Base-by-base conservation (phyloP, 306 rosid genomes). In the Nissolia schottii region DNA sequence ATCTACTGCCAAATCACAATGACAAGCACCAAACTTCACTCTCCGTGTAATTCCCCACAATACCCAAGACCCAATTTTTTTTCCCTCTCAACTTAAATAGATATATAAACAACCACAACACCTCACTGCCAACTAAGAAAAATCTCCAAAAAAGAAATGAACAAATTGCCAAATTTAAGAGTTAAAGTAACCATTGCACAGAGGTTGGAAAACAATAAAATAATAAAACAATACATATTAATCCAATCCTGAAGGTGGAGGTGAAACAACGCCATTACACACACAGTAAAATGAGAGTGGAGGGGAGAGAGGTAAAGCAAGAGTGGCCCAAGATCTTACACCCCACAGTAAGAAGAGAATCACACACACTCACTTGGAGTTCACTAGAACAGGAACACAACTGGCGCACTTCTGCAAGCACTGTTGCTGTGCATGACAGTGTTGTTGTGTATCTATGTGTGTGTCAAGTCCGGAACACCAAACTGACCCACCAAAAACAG, bases 11-110 rank as follows among this genome's bases (percentile, higher is more conserved):
- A 82, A 76, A 76, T 80, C 79, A 49, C 64, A 81, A 60, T 70
- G 80, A 83, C 89, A 84, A 79, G 20, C 74, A 86, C 89, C 95
- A 79, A 80, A 82, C 72, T 77, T 85, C 89, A 90, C 98, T 90
- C 95, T 80, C 91, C 95, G 85, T 81, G 96, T 88, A 80, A 71
- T 82, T 61, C 79, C 86, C 86, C 75, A 74, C 91, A 85, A 66
- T 77, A 89, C 85, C 96, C 92, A 86, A 86, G 81, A 82, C 83
- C 76, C 71, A 37, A 40, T 82, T 85, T 72, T 35, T 74, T 11
- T 14, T 20, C 23, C 1, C 74, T 20, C 23, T 3, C 74, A 31
- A 71, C 20, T 40, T 32, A 73, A 53, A 57, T 32, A 37, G 20
- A 59, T 16, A 79, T 40, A 69, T 32, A 69, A 31, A 80, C 73